Percentiles rank a stretch among this genome's conserved stretches.
Conservation (phyloP, 805 yeast species). For the Cyberlindnera mississippiensis region DNA sequence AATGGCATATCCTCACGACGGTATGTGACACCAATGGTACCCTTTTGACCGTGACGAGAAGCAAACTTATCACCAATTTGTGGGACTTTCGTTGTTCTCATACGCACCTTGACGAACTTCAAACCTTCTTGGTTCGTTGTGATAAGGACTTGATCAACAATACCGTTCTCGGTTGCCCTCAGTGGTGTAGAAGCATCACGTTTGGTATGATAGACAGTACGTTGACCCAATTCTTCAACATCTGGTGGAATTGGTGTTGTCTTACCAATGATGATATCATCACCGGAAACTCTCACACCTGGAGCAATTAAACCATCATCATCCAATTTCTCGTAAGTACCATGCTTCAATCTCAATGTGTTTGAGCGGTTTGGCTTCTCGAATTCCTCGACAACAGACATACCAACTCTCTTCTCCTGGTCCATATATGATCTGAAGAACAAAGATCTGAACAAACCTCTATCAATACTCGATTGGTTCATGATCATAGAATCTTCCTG, state of each 20-base stretch:
- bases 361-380: conserved; percentile 95
- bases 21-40: conserved; percentile 98
- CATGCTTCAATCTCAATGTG: conserved; percentile 93
- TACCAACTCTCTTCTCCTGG: conserved; percentile 97
- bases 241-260: conserved; percentile 99
- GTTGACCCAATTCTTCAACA: conserved; percentile 96
- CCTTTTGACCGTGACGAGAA: conserved; percentile 99
- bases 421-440: conserved; percentile 98
- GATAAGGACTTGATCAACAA: conserved; percentile 93
- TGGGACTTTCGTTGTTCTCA: conserved; percentile 98
- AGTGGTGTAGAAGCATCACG: conserved; percentile 98
- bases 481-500: conserved; percentile 99
- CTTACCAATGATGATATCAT: conserved; percentile 97
- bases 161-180: conserved; percentile 95
- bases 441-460: conserved; percentile 93
- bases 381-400: conserved; percentile 96
- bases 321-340: conserved; percentile 96
- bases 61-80: conserved; percentile 99
- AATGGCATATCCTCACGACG: conserved; percentile 99
- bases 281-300: conserved; percentile 98
- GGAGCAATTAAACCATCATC: conserved; percentile 98
- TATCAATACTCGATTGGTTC: conserved; percentile 96
- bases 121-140: conserved; percentile 98
- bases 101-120: conserved; percentile 95
- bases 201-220: conserved; percentile 97